Evolutionary conservation across 164 flowering plant species (phyloP).

Genomic region (Annona squamosa): DNA sequence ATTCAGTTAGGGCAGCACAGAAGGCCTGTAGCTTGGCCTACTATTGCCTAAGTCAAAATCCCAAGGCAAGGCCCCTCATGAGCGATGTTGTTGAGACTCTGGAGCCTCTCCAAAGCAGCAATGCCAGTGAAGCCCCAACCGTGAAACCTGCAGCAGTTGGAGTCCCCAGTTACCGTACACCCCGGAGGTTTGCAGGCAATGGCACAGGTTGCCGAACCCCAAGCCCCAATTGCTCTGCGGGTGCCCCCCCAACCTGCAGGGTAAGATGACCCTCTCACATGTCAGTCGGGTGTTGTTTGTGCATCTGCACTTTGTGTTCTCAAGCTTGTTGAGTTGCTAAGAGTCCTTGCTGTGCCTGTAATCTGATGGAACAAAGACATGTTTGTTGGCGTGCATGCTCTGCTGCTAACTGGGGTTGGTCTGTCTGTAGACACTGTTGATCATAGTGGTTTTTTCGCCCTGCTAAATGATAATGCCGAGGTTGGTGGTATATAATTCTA

Average conservation of each 20-base stretch:
- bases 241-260: constrained; percentile 69
- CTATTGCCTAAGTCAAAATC: constrained; percentile 92
- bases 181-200: constrained; percentile 37
- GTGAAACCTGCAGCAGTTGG: constrained; percentile 30
- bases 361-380: neutral
- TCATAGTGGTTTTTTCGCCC: neutral
- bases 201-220: constrained; percentile 58
- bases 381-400: neutral
- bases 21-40: constrained; percentile 95
- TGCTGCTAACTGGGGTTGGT: neutral
- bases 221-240: constrained; percentile 62
- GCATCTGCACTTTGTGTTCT: neutral
- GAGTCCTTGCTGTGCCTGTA: neutral
- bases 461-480: neutral
- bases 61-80: constrained; percentile 96
- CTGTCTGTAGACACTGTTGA: neutral
- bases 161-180: constrained; percentile 41
- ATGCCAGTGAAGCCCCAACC: constrained; percentile 31
- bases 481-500: neutral
- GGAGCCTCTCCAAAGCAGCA: constrained; percentile 71
- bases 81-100: constrained; percentile 94
- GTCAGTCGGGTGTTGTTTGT: neutral
- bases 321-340: neutral
- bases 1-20: constrained; percentile 87
- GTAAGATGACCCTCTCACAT: constrained; percentile 38